phyloP scores from a whole-genome alignment of 176 grass and related monocot species.

The Oryza rufipogon region DNA sequence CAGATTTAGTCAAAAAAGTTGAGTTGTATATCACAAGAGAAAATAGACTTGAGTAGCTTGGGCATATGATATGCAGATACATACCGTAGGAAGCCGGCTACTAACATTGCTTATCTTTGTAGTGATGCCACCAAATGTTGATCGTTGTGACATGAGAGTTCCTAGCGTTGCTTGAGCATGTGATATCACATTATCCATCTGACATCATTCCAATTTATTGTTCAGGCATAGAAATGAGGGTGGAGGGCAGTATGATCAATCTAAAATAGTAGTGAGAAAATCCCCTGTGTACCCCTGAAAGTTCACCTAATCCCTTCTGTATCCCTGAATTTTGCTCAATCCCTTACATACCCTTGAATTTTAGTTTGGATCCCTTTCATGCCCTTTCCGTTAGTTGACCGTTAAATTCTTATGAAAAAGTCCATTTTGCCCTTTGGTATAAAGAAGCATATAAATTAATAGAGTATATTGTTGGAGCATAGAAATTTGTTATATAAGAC shows the following conservation, averaged over 20 bases:
- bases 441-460: too few relatives aligned
- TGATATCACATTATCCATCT: slow-evolving; percentile 98
- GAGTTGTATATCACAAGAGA: neutral
- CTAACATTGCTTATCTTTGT: slow-evolving; percentile 91
- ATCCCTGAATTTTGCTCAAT: too few relatives aligned
- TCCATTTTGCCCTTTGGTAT: too few relatives aligned
- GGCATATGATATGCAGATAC: slow-evolving; percentile 20
- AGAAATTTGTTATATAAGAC: too few relatives aligned
- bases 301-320: too few relatives aligned
- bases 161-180: slow-evolving; percentile 96
- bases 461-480: too few relatives aligned
- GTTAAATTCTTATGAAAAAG: too few relatives aligned
- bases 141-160: slow-evolving; percentile 82
- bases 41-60: neutral
- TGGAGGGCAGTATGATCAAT: neutral
- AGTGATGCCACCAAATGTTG: slow-evolving; percentile 86
- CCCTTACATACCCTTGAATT: too few relatives aligned
- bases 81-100: slow-evolving; percentile 89
- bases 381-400: too few relatives aligned
- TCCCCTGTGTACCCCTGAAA: too few relatives aligned
- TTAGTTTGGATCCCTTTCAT: too few relatives aligned
- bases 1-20: neutral
- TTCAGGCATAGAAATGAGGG: slow-evolving; percentile 1
- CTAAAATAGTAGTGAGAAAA: neutral
- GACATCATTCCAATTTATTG: slow-evolving; percentile 29